Base-by-base conservation (phyloP, 768 basidiomycete genomes). In the Collybia sordida region DNA sequence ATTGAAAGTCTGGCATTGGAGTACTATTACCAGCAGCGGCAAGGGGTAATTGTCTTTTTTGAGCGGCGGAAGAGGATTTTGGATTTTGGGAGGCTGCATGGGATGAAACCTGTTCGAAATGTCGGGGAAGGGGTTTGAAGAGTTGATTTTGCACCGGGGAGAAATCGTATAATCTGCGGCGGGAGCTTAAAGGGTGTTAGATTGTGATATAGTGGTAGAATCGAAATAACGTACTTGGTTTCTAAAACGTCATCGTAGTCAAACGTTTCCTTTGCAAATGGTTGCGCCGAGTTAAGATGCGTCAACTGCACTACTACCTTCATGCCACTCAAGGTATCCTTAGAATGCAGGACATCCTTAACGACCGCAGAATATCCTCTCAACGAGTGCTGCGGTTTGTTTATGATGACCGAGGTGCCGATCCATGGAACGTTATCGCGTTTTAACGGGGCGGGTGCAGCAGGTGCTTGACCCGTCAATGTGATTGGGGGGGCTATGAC, bases 201-300 rank as follows among this genome's bases (percentile, higher is more conserved):
- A 23, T 42, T 42, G 28, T 25, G 24, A 15, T 9, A 23, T 17
- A 25, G 24, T 11, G 12, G 28, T 27, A 42, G 42, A 22, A 25
- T n/a, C 28, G 31, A 28, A 25, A 14, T 25, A 25, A 42, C 42
- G 31, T 42, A 42, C 42, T 6, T 25, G 24, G 23, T 28, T 42
- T 42, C 42, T 18, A 25, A 23, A 42, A 42, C 42, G 12, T 42
- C 23, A 14, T 42, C 23, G 31, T 42, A 42, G 42, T 42, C 42
- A 15, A 42, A 42, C 7, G 28, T n/a, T 27, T 42, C 23, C n/a
- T 15, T 42, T 25, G 24, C 28, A 27, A 42, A 42, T 42, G 42
- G 23, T 25, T 25, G 42, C 15, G 23, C 23, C 28, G 42, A 27
- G 42, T 42, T 25, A 9, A 42, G 5, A 27, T 42, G 42, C 24